These are phyloP conservation scores for Climacium dendroides DNA, from an alignment of 225 moss, liverwort and hornwort genomes.

Conservation along the genomic window DNA sequence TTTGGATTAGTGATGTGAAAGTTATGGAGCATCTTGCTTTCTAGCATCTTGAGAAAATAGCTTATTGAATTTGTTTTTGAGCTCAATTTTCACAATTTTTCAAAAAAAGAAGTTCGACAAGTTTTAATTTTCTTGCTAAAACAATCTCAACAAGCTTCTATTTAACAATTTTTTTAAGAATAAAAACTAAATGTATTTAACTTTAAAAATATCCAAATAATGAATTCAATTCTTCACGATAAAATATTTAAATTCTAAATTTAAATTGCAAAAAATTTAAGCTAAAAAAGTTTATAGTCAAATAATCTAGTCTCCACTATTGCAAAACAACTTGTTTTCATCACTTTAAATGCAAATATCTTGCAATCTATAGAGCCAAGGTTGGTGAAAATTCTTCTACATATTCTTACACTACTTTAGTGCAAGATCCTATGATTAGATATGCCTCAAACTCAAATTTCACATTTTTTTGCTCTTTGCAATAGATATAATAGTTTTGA, in stretches of 20 bases:
- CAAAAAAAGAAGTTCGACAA: not conserved
- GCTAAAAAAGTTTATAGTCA: too few relatives aligned
- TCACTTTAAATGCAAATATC: not conserved
- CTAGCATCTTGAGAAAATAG: not conserved
- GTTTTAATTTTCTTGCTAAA: not conserved
- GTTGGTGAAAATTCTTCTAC: not conserved
- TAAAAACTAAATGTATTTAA: too few relatives aligned
- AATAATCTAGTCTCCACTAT: not conserved
- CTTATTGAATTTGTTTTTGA: not conserved
- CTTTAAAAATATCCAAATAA: rapidly evolving
- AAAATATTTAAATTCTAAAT: not conserved
- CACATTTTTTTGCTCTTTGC: not conserved
- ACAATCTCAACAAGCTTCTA: not conserved
- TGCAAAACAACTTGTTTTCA: not conserved
- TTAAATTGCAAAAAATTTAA: not conserved
- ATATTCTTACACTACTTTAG: not conserved
- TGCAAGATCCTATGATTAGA: not conserved
- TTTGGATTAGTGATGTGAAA: not conserved
- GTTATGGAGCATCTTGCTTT: not conserved
- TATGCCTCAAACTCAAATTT: too few relatives aligned
- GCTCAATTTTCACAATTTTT: not conserved
- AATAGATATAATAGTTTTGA: not conserved
- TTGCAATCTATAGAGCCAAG: not conserved
- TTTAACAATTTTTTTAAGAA: not conserved
- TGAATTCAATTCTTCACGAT: not conserved